Conservation (phyloP, 1,284 basidiomycete species). For the Ceratobasidium sp. region DNA sequence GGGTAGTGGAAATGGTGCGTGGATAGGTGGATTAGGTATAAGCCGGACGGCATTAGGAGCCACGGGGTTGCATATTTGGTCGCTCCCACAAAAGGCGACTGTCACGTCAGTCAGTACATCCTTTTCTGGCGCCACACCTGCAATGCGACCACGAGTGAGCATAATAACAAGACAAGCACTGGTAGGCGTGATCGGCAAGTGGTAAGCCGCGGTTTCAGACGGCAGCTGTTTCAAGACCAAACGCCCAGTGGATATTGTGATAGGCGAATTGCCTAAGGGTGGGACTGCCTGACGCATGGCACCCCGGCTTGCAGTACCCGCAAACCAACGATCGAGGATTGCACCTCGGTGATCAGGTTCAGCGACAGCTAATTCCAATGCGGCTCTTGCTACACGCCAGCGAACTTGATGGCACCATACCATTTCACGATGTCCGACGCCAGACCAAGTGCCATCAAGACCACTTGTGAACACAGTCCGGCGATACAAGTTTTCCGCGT, state of each 20-base stretch:
- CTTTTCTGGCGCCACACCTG: conserved; percentile 30
- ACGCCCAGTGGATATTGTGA: neutral
- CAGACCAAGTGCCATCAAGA: conserved; percentile 92
- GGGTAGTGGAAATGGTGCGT: conserved; percentile 71
- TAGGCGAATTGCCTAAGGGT: neutral
- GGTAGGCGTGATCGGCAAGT: conserved; percentile 2
- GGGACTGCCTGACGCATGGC: neutral
- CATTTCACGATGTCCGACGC: conserved; percentile 95
- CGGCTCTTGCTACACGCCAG: conserved; percentile 84
- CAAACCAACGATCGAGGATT: conserved; percentile 45
- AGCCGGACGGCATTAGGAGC: conserved; percentile 60
- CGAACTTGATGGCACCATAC: conserved; percentile 99
- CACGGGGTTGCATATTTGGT: conserved; percentile 12
- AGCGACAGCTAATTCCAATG: conserved; percentile 73
- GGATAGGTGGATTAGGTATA: conserved; percentile 70
- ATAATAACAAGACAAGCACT: conserved; percentile 10
- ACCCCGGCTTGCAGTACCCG: conserved; percentile 5
- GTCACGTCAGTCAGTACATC: conserved; percentile 11
- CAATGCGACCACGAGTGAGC: conserved; percentile 34
- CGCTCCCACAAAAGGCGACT: conserved; percentile 14
- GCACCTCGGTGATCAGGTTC: conserved; percentile 1
- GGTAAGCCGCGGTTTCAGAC: conserved; percentile 8
- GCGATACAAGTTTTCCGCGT: conserved; percentile 60
- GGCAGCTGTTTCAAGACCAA: neutral
- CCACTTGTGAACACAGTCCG: conserved; percentile 88